These are phyloP conservation scores for Pyrrhoderma noxium DNA, from an alignment of 1,284 basidiomycete genomes.

Conservation along the genomic window DNA sequence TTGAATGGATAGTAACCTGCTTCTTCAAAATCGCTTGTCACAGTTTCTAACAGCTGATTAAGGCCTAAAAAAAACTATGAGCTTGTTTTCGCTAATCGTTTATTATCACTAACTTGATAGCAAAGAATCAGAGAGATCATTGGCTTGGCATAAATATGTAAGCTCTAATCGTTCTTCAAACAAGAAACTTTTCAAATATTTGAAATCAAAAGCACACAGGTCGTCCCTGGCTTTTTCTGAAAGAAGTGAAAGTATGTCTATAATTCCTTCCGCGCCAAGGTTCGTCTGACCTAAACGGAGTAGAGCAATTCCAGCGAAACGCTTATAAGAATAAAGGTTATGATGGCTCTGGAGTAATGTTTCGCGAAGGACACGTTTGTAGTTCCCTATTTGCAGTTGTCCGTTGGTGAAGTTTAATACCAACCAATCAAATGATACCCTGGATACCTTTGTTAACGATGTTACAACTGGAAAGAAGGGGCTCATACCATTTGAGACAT, in stretches of 20 bases:
- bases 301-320: neutral
- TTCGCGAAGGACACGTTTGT: neutral
- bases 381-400: neutral
- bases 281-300: conserved; percentile 2
- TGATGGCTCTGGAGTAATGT: neutral
- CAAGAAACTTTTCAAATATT: conserved; percentile 33
- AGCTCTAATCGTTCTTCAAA: conserved; percentile 30
- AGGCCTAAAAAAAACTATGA: conserved; percentile 25
- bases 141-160: conserved; percentile 29
- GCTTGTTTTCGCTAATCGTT: no score
- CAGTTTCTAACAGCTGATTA: conserved; percentile 23
- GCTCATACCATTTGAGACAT: neutral
- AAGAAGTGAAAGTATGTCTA: conserved; percentile 15
- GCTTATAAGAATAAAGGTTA: conserved; percentile 4
- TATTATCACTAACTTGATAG: neutral
- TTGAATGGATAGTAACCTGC: conserved; percentile 27
- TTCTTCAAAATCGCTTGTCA: conserved; percentile 22
- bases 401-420: conserved; percentile 33
- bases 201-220: conserved; percentile 26
- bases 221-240: conserved; percentile 20
- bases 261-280: conserved; percentile 8
- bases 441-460: conserved; percentile 21
- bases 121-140: conserved; percentile 2
- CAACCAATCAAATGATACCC: conserved; percentile 38
- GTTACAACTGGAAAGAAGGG: neutral